Base-by-base conservation (phyloP, 2,329 filamentous ascomycete species). In the Sporothrix euskadiensis region DNA sequence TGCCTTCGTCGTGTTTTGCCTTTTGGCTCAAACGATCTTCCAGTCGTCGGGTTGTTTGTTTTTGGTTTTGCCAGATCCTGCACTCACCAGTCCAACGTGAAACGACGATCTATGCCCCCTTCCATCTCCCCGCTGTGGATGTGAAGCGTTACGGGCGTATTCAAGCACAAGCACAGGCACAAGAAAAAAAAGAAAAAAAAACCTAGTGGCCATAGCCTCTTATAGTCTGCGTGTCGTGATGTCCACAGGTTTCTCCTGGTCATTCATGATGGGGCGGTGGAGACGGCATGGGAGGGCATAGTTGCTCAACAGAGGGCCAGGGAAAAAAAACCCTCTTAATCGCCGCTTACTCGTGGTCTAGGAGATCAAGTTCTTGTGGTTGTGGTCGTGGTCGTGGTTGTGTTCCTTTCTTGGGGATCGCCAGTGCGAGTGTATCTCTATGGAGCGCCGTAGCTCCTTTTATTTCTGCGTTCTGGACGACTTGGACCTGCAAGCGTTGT, bases 111-210 rank as follows among this genome's bases (percentile, higher is more conserved):
- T 63, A 7, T 56, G 0, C 10, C 52, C 32, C 69, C 22, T 61
- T n/a, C 7, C 12, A 30, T 70, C 26, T 57, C 12, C 57, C 26
- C 65, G 44, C 35, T 68, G 65, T 68, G 65, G 65, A 68, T 68
- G 47, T 68, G 61, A 66, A 66, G 49, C 32, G 68, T 47, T 70
- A 70, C 68, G 68, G 68, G 68, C 68, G 68, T 70, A 70, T 70
- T 57, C 12, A n/a, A 22, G 22, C 52, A 70, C 68, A 44, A 57
- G 26, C n/a, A 59, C 68, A 70, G 49, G 44, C 44, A 52, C 30
- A 35, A 57, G 22, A 26, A 26, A 26, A 26, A 26, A 26, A 26
- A 26, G 2, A 32, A 32, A 22, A 63, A 16, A 57, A 22, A 63
- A 16, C 12, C 10, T 56, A 56, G 39, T 52, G 49, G 49, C 30